Evolutionary conservation across 2,329 filamentous ascomycete species (phyloP).

Genomic region (Ophiobolus disseminans): DNA sequence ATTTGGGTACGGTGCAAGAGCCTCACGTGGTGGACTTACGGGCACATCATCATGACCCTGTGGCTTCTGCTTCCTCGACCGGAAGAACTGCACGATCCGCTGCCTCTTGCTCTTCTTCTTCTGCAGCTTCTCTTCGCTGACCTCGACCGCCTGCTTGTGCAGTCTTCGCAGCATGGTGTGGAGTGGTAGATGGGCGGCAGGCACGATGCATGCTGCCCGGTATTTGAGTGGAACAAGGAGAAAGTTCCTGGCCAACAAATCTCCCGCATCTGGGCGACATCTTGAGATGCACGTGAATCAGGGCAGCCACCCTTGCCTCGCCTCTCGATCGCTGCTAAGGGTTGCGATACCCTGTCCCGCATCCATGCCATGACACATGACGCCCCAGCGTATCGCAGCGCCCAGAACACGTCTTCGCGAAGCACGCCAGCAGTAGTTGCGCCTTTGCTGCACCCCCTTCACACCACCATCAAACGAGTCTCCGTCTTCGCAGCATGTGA

Average conservation of each 20-base stretch:
- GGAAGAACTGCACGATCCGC: constrained; percentile 41
- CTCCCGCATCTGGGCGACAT: constrained; percentile 28
- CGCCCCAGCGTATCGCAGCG: constrained; percentile 22
- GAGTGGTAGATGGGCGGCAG: constrained; percentile 14
- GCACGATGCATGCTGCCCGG: constrained; percentile 30
- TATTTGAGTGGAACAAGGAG: constrained; percentile 24
- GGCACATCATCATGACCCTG: constrained; percentile 21
- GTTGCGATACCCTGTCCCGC: constrained; percentile 32
- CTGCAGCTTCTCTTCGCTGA: constrained; percentile 26
- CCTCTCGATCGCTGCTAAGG: constrained; percentile 25
- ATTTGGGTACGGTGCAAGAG: constrained; percentile 4
- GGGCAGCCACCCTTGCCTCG: constrained; percentile 36
- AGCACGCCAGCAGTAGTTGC: constrained; percentile 28
- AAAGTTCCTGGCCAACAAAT: constrained; percentile 32
- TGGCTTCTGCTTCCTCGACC: constrained; percentile 32
- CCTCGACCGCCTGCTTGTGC: constrained; percentile 28
- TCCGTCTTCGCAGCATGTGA: constrained; percentile 3
- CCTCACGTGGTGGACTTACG: constrained; percentile 22
- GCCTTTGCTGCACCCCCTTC: constrained; percentile 17
- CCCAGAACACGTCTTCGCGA: constrained; percentile 20
- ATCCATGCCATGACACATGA: constrained; percentile 26
- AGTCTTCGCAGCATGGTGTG: constrained; percentile 41
- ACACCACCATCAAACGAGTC: constrained; percentile 4
- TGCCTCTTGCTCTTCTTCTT: constrained; percentile 41
- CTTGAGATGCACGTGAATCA: constrained; percentile 35